phyloP scores from a whole-genome alignment of 2,329 filamentous ascomycete genomes.

The Nemania diffusa region DNA sequence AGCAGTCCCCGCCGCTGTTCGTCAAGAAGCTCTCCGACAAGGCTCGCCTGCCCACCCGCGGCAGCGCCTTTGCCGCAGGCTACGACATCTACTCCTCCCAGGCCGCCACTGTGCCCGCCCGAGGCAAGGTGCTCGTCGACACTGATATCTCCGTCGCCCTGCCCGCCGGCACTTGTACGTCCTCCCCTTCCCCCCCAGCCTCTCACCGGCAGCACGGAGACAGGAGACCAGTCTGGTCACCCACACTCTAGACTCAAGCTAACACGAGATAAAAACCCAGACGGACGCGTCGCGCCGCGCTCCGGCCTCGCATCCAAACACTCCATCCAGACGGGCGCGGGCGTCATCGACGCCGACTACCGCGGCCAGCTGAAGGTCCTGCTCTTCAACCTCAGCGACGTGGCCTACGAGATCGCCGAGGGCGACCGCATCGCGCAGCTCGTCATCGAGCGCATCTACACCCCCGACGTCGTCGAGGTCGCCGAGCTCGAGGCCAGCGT shows the following conservation, averaged over 20 bases:
- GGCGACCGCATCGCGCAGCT: constrained; percentile 95
- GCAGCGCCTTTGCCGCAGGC: constrained; percentile 88
- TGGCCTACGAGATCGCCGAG: constrained; percentile 81
- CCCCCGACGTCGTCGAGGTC: constrained; percentile 90
- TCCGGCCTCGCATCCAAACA: constrained; percentile 93
- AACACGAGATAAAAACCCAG: constrained; percentile 55
- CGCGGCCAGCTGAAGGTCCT: constrained; percentile 93
- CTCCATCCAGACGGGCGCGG: constrained; percentile 95
- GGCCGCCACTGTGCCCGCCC: constrained; percentile 78
- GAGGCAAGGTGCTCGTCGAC: constrained; percentile 86
- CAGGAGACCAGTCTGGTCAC: background rate
- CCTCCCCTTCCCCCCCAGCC: constrained; percentile 1
- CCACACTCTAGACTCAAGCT: too few species aligned
- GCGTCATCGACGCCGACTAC: constrained; percentile 98
- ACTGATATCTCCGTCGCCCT: constrained; percentile 93
- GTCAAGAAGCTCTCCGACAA: constrained; percentile 88
- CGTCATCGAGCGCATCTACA: constrained; percentile 92
- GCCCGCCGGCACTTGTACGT: constrained; percentile 86
- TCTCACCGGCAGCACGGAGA: background rate
- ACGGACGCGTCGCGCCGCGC: constrained; percentile 89
- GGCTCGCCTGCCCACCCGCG: constrained; percentile 85
- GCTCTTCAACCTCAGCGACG: constrained; percentile 89
- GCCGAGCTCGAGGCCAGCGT: constrained; percentile 89
- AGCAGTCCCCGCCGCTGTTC: constrained; percentile 70
- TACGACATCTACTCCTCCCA: constrained; percentile 91